These are phyloP conservation scores for Fusarium sterilihyphosum DNA, from an alignment of 2,329 filamentous ascomycete species.

Conservation along the genomic window DNA sequence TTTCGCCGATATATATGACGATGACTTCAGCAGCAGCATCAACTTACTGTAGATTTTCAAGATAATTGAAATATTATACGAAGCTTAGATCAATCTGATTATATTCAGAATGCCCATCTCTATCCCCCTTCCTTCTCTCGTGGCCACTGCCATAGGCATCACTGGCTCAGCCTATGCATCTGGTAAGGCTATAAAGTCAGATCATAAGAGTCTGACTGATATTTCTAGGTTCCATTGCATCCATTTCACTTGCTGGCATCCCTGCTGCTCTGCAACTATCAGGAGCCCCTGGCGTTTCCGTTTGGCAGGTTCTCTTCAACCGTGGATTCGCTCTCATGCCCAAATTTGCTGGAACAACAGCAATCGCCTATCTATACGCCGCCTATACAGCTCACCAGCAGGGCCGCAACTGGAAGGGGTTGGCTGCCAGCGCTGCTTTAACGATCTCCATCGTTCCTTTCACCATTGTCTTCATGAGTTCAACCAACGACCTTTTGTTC, in stretches of 20 bases:
- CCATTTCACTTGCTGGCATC: constrained; percentile 50
- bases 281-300: constrained; percentile 44
- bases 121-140: constrained; percentile 44
- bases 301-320: constrained; percentile 52
- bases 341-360: constrained; percentile 46
- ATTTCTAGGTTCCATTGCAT: constrained; percentile 48
- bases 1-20: constrained; percentile 3
- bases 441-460: constrained; percentile 53
- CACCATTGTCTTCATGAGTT: constrained; percentile 50
- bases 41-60: background rate
- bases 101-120: constrained; percentile 17
- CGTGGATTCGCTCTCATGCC: constrained; percentile 52
- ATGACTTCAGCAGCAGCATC: background rate
- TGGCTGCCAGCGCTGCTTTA: constrained; percentile 46
- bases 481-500: constrained; percentile 50
- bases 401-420: constrained; percentile 48
- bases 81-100: background rate
- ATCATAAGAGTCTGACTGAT: background rate
- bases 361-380: constrained; percentile 49
- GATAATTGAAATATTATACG: background rate
- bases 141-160: constrained; percentile 52
- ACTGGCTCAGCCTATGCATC: constrained; percentile 52
- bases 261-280: constrained; percentile 43
- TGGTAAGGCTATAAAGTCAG: constrained; percentile 37
- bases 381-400: constrained; percentile 47